Base-by-base conservation (phyloP, 1,284 basidiomycete genomes). In the Ceratobasidium sp. region DNA sequence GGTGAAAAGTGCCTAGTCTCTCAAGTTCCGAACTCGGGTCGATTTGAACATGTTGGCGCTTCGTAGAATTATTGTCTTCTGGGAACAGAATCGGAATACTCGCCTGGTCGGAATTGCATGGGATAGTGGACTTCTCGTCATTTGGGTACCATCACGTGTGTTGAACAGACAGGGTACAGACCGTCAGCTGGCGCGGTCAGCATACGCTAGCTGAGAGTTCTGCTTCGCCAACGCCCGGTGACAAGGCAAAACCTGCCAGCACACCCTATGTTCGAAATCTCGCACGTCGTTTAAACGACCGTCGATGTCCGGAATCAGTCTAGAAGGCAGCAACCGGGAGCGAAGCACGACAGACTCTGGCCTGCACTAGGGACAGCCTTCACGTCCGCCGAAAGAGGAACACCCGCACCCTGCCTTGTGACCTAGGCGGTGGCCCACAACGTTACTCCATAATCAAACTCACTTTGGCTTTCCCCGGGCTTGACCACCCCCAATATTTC, bases 401-500 rank as follows among this genome's bases (percentile, higher is more conserved):
- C 43, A 31, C 41, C 27, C 41, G 61, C 39, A 46, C 61, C 61
- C 39, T 43, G 19, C 43, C 61, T 48, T 48, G 61, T 63, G 61
- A 63, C 61, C 61, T 48, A 31, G 24, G 22, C 39, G 1, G 5
- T 2, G 1, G 39, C 16, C 22, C 6, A 39, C 29, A 39, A 63
- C 34, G 61, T 63, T 63, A 29, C 61, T 37, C 54, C 16, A 19
- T 22, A 59, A 63, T 63, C 61, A 63, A 63, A 63, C 41, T 63
- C 61, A 63, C 61, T 63, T 63, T 63, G 61, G 43, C 61, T 63
- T 63, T 63, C 61, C 43, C 61, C 59, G 59, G 41, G 61, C 41
- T 29, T 46, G 56, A 4, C 34, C 41, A 46, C 39, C 61, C 61
- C 39, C 39, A 63, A 46, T 63, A 63, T 46, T 48, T 46, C 22